Conservation (phyloP, 2,329 filamentous ascomycete genomes). For the Xylariaceae sp. region DNA sequence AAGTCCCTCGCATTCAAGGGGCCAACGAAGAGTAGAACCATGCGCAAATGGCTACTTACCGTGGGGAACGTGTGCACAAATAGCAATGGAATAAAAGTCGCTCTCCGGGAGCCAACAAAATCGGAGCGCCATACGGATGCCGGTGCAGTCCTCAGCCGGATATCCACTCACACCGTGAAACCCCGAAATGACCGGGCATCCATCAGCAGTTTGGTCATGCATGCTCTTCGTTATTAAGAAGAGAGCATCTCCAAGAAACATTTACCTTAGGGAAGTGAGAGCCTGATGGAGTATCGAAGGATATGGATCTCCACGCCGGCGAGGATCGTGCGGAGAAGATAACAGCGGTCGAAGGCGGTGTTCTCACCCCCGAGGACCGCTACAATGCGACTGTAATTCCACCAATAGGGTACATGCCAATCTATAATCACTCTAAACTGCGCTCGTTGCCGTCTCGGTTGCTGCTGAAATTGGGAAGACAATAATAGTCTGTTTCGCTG, state of each 20-base stretch:
- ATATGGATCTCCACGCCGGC: background rate
- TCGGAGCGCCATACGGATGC: background rate
- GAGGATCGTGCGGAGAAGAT: conserved; percentile 9
- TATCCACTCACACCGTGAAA: background rate
- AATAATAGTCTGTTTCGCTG: background rate
- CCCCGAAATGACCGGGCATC: too few relatives aligned
- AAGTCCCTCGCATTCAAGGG: too few relatives aligned
- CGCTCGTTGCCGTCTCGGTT: too few relatives aligned
- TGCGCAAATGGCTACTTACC: too few relatives aligned
- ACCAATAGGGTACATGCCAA: conserved; percentile 10
- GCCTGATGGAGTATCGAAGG: background rate
- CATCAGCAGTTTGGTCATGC: background rate
- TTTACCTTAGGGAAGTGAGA: too few relatives aligned
- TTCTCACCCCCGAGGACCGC: background rate
- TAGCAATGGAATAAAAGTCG: background rate
- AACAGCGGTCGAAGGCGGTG: background rate
- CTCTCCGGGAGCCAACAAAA: background rate
- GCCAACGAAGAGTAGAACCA: too few relatives aligned
- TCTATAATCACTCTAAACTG: too few relatives aligned
- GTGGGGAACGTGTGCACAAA: too few relatives aligned
- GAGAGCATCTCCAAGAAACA: background rate
- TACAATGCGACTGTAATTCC: conserved; percentile 9
- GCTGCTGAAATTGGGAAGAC: background rate
- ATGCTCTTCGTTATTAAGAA: background rate
- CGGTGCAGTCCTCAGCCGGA: background rate